These are phyloP conservation scores for Xylaria sp. DNA, from an alignment of 2,329 filamentous ascomycete species.

Conservation along the genomic window DNA sequence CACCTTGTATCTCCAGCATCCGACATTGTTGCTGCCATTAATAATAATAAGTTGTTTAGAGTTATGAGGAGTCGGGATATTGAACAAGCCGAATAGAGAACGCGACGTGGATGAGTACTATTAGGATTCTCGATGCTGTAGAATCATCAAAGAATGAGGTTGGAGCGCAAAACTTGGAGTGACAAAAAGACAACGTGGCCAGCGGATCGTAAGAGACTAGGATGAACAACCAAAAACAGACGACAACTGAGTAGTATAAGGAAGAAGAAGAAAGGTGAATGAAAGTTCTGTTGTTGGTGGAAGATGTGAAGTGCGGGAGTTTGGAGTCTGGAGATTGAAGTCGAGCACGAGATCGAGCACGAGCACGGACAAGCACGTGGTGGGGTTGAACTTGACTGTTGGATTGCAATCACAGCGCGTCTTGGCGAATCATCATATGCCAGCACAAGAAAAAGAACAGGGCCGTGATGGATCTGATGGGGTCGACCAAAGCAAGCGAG, in stretches of 20 bases:
- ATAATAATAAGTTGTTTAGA: neutral
- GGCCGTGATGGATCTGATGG: neutral
- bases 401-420: neutral
- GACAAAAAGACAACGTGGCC: neutral
- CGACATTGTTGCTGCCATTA: conserved; percentile 31
- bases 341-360: neutral
- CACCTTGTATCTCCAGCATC: conserved; percentile 34
- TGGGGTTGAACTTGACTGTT: neutral
- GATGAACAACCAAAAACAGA: neutral
- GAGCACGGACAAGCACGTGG: neutral
- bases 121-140: neutral
- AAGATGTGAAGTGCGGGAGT: too few species aligned
- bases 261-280: neutral
- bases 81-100: neutral
- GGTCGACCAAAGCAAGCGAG: neutral
- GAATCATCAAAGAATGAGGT: conserved; percentile 2
- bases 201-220: neutral
- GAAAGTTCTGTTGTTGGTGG: too few species aligned
- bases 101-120: neutral
- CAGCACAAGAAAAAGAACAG: neutral
- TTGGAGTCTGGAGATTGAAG: neutral
- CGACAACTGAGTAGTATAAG: neutral
- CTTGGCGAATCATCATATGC: neutral
- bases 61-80: neutral
- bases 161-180: neutral